Evolutionary conservation across 169 alveolate species (phyloP).

Genomic region (Plasmodium berghei): DNA sequence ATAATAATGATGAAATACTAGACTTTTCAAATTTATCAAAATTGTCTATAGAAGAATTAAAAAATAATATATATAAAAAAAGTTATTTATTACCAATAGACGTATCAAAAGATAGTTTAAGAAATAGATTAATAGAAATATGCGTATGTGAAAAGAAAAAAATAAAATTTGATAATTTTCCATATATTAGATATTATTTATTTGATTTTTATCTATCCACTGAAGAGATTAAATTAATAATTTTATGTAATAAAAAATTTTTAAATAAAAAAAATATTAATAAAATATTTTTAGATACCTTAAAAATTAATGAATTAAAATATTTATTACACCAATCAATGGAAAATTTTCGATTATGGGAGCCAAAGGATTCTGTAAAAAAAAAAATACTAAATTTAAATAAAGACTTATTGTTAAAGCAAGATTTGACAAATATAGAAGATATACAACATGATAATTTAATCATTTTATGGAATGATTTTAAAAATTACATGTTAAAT

Average conservation of each 20-base stretch:
- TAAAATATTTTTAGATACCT: slow-evolving; percentile 24
- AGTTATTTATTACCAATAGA: slow-evolving; percentile 72
- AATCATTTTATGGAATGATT: slow-evolving; percentile 75
- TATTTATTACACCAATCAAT: slow-evolving; percentile 65
- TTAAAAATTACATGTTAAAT: slow-evolving; percentile 68
- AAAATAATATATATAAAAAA: slow-evolving; percentile 61
- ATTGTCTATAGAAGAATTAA: slow-evolving; percentile 52
- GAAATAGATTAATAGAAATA: slow-evolving; percentile 71
- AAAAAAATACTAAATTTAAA: slow-evolving; percentile 63
- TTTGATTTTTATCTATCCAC: slow-evolving; percentile 38
- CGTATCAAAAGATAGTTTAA: slow-evolving; percentile 50
- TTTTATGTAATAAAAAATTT: slow-evolving; percentile 55
- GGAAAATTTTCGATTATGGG: slow-evolving; percentile 78
- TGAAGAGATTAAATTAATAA: slow-evolving; percentile 50
- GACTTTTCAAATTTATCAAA: slow-evolving; percentile 51
- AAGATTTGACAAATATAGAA: slow-evolving; percentile 30
- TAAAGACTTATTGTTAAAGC: slow-evolving; percentile 55
- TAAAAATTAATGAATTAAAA: slow-evolving; percentile 56
- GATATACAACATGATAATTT: slow-evolving; percentile 29
- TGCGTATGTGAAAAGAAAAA: slow-evolving; percentile 58
- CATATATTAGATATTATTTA: slow-evolving; percentile 62
- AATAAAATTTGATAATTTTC: slow-evolving; percentile 52
- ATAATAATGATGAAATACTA: slow-evolving; percentile 12
- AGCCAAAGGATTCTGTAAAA: slow-evolving; percentile 49
- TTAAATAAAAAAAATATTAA: slow-evolving; percentile 63